Evolutionary conservation across 768 basidiomycete species (phyloP).

Genomic region (Lactarius hengduanensis): DNA sequence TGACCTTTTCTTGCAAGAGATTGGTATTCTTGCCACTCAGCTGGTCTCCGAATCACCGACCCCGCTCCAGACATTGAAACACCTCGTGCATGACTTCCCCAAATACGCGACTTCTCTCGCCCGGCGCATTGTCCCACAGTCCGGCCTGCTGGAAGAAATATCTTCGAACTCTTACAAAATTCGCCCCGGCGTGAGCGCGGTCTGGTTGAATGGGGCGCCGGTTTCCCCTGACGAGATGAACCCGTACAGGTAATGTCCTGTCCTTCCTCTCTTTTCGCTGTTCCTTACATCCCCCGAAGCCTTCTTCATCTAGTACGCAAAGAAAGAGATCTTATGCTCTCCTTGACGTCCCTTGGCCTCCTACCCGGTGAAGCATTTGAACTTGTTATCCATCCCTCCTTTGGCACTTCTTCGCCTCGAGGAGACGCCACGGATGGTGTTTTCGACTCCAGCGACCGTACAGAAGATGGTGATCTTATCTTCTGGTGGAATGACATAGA

Average conservation of each 20-base stretch:
- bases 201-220: conserved; percentile 80
- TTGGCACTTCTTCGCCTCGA: conserved; percentile 52
- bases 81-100: conserved; percentile 86
- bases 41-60: conserved; percentile 61
- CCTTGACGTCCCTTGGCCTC: conserved; percentile 63
- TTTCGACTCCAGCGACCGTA: conserved; percentile 88
- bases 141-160: conserved; percentile 54
- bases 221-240: conserved; percentile 64
- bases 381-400: conserved; percentile 61
- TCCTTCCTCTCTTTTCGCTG: background rate
- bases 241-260: conserved; percentile 53
- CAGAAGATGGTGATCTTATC: conserved; percentile 72
- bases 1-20: conserved; percentile 38
- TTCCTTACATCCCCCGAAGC: conserved; percentile 33
- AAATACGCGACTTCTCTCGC: conserved; percentile 75
- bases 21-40: conserved; percentile 74
- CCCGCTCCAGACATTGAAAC: conserved; percentile 55
- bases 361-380: conserved; percentile 64
- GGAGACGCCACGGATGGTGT: conserved; percentile 60
- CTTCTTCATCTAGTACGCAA: conserved; percentile 69
- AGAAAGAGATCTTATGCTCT: conserved; percentile 62
- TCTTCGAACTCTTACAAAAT: conserved; percentile 53
- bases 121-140: conserved; percentile 59
- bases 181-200: conserved; percentile 51
- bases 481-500: conserved; percentile 92